A percentile compares a stretch with the other conserved stretches of the same genome.
phyloP scores from a whole-genome alignment of 2,329 filamentous ascomycete genomes.

The Teratosphaeria gauchensis region DNA sequence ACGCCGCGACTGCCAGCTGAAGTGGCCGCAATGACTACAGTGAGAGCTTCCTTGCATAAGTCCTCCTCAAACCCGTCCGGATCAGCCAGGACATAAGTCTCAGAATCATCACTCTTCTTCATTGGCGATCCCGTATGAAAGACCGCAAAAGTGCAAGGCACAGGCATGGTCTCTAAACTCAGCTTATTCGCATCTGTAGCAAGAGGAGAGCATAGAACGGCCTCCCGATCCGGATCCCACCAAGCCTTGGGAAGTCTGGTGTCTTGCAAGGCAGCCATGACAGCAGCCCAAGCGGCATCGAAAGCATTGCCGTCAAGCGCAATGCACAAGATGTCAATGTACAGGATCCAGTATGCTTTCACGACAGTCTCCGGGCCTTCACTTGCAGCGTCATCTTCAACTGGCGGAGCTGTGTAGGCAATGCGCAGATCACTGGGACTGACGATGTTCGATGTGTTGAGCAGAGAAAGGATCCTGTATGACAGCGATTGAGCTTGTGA shows the following conservation, averaged over 20 bases:
- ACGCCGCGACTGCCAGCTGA: conserved; percentile 42
- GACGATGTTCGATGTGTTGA: conserved; percentile 63
- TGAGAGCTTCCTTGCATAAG: conserved; percentile 73
- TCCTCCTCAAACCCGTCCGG: conserved; percentile 85
- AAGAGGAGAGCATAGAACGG: conserved; percentile 62
- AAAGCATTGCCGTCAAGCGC: conserved; percentile 87
- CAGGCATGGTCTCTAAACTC: conserved; percentile 55
- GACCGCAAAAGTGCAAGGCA: conserved; percentile 68
- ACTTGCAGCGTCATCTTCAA: conserved; percentile 36
- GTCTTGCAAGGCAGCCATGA: conserved; percentile 69
- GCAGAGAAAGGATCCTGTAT: conserved; percentile 64
- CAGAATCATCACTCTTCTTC: conserved; percentile 34
- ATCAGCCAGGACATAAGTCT: conserved; percentile 69
- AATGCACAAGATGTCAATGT: conserved; percentile 91
- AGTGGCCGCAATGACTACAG: conserved; percentile 60
- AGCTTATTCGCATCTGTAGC: conserved; percentile 47
- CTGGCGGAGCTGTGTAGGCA: conserved; percentile 36
- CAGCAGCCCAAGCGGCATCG: conserved; percentile 78
- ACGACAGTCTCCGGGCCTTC: conserved; percentile 39
- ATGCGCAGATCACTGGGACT: conserved; percentile 62
- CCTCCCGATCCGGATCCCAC: conserved; percentile 76
- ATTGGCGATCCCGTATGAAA: conserved; percentile 52
- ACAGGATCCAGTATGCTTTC: conserved; percentile 89
- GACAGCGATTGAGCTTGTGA: conserved; percentile 75
- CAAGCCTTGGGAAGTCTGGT: conserved; percentile 67